Conservation (phyloP, 805 yeast species). For the Nakazawaea siamensis region DNA sequence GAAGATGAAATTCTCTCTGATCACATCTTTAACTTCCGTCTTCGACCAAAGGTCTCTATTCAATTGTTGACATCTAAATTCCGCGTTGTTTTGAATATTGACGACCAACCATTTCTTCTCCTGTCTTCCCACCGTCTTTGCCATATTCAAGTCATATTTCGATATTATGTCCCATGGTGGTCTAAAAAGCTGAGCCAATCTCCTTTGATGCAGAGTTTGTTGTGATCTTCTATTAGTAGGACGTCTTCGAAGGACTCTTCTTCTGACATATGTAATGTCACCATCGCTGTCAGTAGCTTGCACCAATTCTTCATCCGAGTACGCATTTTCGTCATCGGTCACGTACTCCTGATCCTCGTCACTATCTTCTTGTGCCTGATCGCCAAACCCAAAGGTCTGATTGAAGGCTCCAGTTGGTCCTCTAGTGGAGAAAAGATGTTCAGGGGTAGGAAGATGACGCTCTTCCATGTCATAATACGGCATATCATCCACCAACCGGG, state of each 20-base stretch:
- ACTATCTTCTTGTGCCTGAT: slow-evolving; percentile 21
- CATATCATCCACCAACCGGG: slow-evolving; percentile 53
- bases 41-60: slow-evolving; percentile 94
- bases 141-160: slow-evolving; percentile 59
- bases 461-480: slow-evolving; percentile 9
- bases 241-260: slow-evolving; percentile 17
- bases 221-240: slow-evolving; percentile 19
- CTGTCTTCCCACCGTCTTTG: slow-evolving; percentile 57
- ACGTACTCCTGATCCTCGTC: slow-evolving; percentile 26
- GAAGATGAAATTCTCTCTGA: slow-evolving; percentile 67
- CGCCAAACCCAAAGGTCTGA: no score
- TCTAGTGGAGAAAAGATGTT: slow-evolving; percentile 39
- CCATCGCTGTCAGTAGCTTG: slow-evolving; percentile 12
- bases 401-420: slow-evolving; percentile 50
- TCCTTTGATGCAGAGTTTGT: slow-evolving; percentile 41
- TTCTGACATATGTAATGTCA: slow-evolving; percentile 19
- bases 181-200: slow-evolving; percentile 75
- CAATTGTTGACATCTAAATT: slow-evolving; percentile 81
- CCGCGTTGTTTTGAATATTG: slow-evolving; percentile 79
- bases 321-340: slow-evolving; percentile 20
- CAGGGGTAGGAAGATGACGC: slow-evolving; percentile 9
- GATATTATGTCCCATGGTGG: slow-evolving; percentile 92
- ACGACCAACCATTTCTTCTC: slow-evolving; percentile 75
- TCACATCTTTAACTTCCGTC: slow-evolving; percentile 49
- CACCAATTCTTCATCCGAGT: slow-evolving; percentile 26